phyloP scores from a whole-genome alignment of 495 filamentous ascomycete genomes.

The Extremus antarcticus region DNA sequence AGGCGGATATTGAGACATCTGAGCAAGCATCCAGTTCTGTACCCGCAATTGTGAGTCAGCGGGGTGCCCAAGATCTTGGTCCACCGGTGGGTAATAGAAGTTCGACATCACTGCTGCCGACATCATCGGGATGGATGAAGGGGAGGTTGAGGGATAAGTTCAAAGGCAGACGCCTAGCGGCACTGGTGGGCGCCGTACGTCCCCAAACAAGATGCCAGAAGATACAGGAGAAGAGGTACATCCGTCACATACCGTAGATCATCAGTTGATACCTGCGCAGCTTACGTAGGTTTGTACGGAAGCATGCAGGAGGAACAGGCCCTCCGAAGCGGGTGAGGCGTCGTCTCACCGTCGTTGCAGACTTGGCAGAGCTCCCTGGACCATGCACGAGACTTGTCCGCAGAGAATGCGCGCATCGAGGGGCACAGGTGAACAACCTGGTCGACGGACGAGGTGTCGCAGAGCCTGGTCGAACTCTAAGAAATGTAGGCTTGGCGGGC shows the following conservation, averaged over 20 bases:
- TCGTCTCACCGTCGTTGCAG: background rate
- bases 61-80: background rate
- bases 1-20: slow-evolving; percentile 22
- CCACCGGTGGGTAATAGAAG: background rate
- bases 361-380: background rate
- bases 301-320: background rate
- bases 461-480: background rate
- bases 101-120: slow-evolving; percentile 7
- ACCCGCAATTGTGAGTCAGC: background rate
- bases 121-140: background rate
- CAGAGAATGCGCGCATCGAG: background rate
- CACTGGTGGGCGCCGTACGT: background rate
- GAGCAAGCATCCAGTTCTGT: slow-evolving; percentile 13
- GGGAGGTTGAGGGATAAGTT: background rate
- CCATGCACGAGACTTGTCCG: background rate
- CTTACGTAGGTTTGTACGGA: too few species aligned
- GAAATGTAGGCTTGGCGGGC: background rate
- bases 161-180: background rate
- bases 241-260: background rate
- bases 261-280: background rate
- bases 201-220: background rate
- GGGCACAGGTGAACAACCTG: background rate
- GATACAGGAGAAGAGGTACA: background rate
- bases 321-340: background rate
- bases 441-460: background rate